These are phyloP conservation scores for Syncephalastrum monosporum DNA, from an alignment of 371 early-diverging fungal species.

Conservation along the genomic window DNA sequence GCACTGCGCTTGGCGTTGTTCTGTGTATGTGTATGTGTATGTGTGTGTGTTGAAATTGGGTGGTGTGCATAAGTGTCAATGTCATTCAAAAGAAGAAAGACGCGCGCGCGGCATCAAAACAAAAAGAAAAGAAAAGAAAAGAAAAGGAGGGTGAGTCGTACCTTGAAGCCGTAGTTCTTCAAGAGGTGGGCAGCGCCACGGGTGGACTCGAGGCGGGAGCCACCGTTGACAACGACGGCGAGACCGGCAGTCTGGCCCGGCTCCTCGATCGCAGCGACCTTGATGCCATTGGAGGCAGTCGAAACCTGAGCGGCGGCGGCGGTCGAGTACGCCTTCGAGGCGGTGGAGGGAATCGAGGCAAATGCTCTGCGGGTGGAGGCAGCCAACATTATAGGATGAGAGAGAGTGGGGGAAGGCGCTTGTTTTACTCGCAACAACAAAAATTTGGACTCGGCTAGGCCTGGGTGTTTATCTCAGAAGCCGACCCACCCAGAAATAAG, in stretches of 20 bases:
- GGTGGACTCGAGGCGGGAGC: conserved; percentile 81
- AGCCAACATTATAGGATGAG: conserved; percentile 45
- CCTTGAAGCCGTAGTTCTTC: conserved; percentile 93
- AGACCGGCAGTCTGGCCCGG: conserved; percentile 75
- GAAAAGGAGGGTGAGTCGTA: conserved; percentile 26
- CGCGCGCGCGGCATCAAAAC: no score
- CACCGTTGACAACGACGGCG: conserved; percentile 87
- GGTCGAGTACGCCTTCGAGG: conserved; percentile 59
- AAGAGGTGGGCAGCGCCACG: conserved; percentile 88
- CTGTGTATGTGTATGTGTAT: conserved; percentile 24
- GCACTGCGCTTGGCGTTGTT: conserved; percentile 83
- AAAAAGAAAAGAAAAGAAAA: no score
- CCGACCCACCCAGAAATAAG: conserved; percentile 1
- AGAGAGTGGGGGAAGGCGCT: conserved; percentile 13
- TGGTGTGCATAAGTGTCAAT: not conserved
- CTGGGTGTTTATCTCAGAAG: not conserved
- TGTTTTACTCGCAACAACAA: conserved; percentile 8
- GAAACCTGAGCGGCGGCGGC: conserved; percentile 40
- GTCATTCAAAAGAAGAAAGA: no score
- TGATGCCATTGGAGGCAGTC: conserved; percentile 57
- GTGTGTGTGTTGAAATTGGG: no score
- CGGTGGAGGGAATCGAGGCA: conserved; percentile 51
- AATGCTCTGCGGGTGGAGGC: conserved; percentile 63
- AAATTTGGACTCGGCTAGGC: conserved; percentile 5
- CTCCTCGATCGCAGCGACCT: conserved; percentile 62